Conservation (phyloP, 2,329 filamentous ascomycete species). For the Hymenoscyphus salicellus region DNA sequence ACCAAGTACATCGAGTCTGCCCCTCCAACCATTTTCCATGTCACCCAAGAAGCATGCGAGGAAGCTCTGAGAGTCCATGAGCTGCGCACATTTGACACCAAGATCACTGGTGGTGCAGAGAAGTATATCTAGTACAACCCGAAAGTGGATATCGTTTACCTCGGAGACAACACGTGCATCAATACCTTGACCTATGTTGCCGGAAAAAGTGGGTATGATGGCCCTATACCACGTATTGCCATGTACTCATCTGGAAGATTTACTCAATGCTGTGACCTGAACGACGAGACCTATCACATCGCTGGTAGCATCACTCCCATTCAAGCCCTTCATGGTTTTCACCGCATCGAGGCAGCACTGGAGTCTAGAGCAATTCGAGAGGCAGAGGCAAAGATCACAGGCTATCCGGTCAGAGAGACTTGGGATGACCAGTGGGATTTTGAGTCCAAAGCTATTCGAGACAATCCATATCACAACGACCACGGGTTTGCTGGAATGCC, state of each 20-base stretch:
- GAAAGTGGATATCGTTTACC: conserved; percentile 11
- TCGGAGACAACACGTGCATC: conserved; percentile 16
- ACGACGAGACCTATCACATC: neutral
- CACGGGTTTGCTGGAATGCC: neutral
- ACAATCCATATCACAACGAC: neutral
- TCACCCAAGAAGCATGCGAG: neutral
- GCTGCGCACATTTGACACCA: neutral
- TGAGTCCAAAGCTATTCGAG: neutral
- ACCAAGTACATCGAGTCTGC: neutral
- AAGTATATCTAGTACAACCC: conserved; percentile 14
- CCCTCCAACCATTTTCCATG: neutral
- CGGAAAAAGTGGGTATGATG: no score
- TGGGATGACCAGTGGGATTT: neutral
- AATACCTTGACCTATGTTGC: neutral
- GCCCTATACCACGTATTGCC: conserved; percentile 14
- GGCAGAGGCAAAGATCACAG: neutral
- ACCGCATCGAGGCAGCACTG: neutral
- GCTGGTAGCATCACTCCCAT: conserved; percentile 9
- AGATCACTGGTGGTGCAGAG: neutral
- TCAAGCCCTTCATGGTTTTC: conserved; percentile 15
- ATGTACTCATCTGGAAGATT: conserved; percentile 1
- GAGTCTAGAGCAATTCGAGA: neutral
- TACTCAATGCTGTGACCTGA: conserved; percentile 9
- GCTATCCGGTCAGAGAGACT: neutral
- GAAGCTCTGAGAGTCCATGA: conserved; percentile 5